phyloP scores from a whole-genome alignment of 805 yeast species.

The Sugiyamaella marilandica region DNA sequence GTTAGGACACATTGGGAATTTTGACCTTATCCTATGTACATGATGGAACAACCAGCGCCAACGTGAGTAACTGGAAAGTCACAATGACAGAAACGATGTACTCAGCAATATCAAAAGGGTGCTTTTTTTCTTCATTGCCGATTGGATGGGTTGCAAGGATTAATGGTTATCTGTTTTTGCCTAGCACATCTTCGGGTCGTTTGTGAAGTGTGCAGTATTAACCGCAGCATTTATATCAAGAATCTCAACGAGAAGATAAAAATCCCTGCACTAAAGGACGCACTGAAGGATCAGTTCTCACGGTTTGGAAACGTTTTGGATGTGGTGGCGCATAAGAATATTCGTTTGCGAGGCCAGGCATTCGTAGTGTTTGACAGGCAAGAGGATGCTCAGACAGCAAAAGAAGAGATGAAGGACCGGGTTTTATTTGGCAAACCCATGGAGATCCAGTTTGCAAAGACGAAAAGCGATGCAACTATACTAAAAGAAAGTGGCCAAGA shows the following conservation, averaged over 20 bases:
- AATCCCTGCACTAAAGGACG: constrained; percentile 43
- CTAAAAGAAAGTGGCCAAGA: constrained; percentile 33
- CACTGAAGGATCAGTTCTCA: constrained; percentile 41
- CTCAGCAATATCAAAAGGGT: background rate
- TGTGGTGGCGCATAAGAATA: constrained; percentile 53
- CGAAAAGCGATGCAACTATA: constrained; percentile 44
- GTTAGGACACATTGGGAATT: background rate
- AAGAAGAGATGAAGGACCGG: constrained; percentile 39
- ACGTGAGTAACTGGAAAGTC: background rate
- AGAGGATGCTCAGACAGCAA: constrained; percentile 44
- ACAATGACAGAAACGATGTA: background rate
- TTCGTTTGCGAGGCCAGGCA: constrained; percentile 79
- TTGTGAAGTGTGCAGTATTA: background rate
- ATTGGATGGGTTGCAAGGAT: no score
- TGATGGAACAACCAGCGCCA: background rate
- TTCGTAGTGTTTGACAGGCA: constrained; percentile 53
- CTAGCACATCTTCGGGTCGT: background rate
- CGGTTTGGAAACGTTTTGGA: constrained; percentile 46
- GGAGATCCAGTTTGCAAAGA: constrained; percentile 43
- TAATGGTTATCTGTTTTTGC: no score
- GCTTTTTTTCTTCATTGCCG: background rate
- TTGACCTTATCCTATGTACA: background rate
- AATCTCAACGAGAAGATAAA: constrained; percentile 70
- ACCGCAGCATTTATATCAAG: constrained; percentile 49
- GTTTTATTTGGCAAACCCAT: constrained; percentile 47